phyloP scores from a whole-genome alignment of 129 eudicot genomes.

The Pulicaria dysenterica region DNA sequence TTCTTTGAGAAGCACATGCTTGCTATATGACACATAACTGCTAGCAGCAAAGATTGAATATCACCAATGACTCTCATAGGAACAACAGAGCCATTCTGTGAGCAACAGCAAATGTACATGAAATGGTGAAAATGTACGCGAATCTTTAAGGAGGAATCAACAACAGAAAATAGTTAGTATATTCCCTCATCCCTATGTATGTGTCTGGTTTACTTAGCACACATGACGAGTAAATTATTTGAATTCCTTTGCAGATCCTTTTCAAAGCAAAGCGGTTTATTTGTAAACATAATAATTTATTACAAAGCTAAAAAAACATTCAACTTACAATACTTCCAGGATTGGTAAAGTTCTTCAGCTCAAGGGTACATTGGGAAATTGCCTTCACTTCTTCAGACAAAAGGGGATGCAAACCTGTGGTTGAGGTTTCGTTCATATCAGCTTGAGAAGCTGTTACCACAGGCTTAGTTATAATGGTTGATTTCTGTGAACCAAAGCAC shows the following conservation, averaged over 20 bases:
- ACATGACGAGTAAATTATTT: not conserved
- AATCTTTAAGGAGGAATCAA: conserved; percentile 10
- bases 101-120: conserved; percentile 28
- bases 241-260: conserved; percentile 19
- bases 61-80: conserved; percentile 60
- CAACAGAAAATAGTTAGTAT: conserved; percentile 6
- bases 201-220: not conserved
- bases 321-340: conserved; percentile 64
- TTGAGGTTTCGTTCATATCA: conserved; percentile 50
- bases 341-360: conserved; percentile 57
- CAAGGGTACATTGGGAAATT: conserved; percentile 62
- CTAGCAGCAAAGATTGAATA: conserved; percentile 69
- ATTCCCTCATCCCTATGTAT: not conserved
- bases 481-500: conserved; percentile 41
- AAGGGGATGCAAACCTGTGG: conserved; percentile 52
- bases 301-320: conserved; percentile 12
- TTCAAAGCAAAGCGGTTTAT: not conserved
- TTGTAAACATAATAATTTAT: not conserved
- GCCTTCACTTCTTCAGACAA: conserved; percentile 80
- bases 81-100: conserved; percentile 53
- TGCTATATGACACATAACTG: conserved; percentile 67
- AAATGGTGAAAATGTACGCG: conserved; percentile 15
- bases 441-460: conserved; percentile 41
- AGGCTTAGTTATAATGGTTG: conserved; percentile 24
- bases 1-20: conserved; percentile 53